These are phyloP conservation scores for Coemansia sp. DNA, from an alignment of 192 early-diverging fungal species.

Conservation along the genomic window DNA sequence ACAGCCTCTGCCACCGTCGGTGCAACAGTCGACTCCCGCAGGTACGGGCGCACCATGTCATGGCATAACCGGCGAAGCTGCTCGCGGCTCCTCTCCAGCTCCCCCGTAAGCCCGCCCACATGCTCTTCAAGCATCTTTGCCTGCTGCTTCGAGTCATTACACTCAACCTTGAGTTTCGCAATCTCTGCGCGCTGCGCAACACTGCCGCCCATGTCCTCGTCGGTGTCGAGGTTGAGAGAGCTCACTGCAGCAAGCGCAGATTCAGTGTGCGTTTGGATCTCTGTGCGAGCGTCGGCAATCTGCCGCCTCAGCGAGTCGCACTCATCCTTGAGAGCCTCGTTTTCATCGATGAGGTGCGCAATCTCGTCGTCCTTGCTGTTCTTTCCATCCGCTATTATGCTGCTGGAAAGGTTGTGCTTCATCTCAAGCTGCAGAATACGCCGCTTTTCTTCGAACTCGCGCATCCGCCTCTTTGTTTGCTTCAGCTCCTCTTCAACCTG, in stretches of 20 bases:
- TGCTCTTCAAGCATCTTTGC: constrained; percentile 14
- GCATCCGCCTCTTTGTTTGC: constrained; percentile 19
- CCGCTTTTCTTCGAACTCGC: constrained; percentile 39
- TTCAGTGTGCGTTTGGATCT: constrained; percentile 21
- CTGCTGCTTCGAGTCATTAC: constrained; percentile 19
- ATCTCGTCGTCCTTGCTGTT: constrained; percentile 27
- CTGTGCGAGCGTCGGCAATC: constrained; percentile 19
- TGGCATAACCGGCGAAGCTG: constrained; percentile 27
- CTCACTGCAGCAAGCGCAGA: constrained; percentile 25
- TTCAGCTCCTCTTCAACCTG: constrained; percentile 22
- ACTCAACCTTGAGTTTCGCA: constrained; percentile 25
- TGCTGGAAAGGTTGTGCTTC: constrained; percentile 26
- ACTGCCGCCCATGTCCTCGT: constrained; percentile 8
- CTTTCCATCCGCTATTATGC: constrained; percentile 15
- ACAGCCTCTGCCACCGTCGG: constrained; percentile 36
- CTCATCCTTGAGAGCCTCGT: constrained; percentile 40
- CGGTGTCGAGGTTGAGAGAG: constrained; percentile 13
- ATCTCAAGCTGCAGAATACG: constrained; percentile 32
- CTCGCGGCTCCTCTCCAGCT: constrained; percentile 16
- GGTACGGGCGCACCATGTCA: constrained; percentile 30
- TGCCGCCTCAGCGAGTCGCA: constrained; percentile 33
- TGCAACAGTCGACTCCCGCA: constrained; percentile 43
- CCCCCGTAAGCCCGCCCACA: constrained; percentile 7
- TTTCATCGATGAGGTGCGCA: constrained; percentile 19
- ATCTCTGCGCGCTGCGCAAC: constrained; percentile 38